These are phyloP conservation scores for Spathaspora hagerdaliae DNA, from an alignment of 805 yeast genomes.

Conservation along the genomic window DNA sequence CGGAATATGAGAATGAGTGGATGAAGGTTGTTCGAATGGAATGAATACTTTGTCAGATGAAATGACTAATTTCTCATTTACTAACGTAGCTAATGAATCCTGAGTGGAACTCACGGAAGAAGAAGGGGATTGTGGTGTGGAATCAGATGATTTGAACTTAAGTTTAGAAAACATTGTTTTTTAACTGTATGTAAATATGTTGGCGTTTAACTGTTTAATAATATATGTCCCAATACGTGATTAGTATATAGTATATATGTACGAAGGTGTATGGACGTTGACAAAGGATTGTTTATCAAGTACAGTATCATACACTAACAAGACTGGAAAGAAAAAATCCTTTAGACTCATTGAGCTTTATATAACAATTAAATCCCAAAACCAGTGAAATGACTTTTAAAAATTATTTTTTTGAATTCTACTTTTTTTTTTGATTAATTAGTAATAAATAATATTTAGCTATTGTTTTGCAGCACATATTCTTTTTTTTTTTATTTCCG, in stretches of 20 bases:
- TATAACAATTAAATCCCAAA: too few relatives aligned
- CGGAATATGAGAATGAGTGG: conserved; percentile 39
- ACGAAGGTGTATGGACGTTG: neutral
- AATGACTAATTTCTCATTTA: conserved; percentile 3
- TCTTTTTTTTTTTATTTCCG: neutral
- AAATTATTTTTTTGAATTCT: neutral
- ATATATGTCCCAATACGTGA: neutral
- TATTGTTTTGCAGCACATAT: too few relatives aligned
- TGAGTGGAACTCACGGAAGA: neutral
- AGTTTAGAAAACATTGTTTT: neutral
- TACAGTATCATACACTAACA: too few relatives aligned
- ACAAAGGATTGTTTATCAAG: neutral
- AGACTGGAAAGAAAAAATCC: neutral
- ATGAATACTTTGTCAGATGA: conserved; percentile 9
- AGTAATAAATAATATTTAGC: too few relatives aligned
- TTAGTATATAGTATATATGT: too few relatives aligned
- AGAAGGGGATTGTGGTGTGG: neutral
- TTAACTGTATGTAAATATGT: too few relatives aligned
- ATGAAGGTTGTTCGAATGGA: conserved; percentile 18
- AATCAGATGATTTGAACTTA: neutral
- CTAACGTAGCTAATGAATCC: conserved; percentile 5
- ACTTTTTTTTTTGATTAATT: too few relatives aligned
- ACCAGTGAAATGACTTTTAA: neutral
- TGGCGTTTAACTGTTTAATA: neutral
- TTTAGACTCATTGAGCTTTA: neutral